Base-by-base conservation (phyloP, 192 early-diverging fungal genomes). In the Dispira simplex region DNA sequence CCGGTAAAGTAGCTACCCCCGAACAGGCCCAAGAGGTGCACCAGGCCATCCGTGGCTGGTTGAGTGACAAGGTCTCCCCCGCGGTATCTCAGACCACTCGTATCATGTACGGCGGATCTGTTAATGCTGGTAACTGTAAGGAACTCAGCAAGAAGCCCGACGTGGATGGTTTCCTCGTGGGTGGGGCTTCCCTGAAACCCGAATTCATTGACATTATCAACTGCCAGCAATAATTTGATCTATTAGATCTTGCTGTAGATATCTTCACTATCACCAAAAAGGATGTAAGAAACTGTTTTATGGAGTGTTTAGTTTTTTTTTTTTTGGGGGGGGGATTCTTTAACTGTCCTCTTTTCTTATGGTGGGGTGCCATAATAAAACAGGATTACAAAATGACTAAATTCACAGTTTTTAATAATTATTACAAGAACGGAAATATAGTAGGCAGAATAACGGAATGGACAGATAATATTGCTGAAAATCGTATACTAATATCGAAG, bases 91-190 rank as follows among this genome's bases (percentile, higher is more conserved):
- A 89, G 44, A 71, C 75, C 59, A 98, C 91, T 65, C 86, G 97
- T 62, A 97, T 99, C 67, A 78, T 91, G 64, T 99, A 99, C 70
- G 96, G 96, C 69, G 93, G 95, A 52, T 95, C 93, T 21, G 96
- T 99, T 70, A 87, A 86, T 70, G 92, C 76, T 65, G 83, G 79
- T 63, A 97, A 93, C 83, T 83, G 86, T 71, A 75, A 80, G 51
- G 91, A 90, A 20, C 70, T 91, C 16, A 82, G 84, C 62, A 77
- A 79, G 78, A 77, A 95, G 84, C 71, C 82, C 32, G 94, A 99
- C 72, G 86, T 99, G 65, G 95, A 99, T 71, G 97, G 97, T 64
- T 99, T 99, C 91, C 81, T 99, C 54, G 96, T 99, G 59, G 97
- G 97, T 73, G 97, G 97, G 70, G 97, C 97, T 63, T 92, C 87